phyloP scores from a whole-genome alignment of 805 yeast species.

The Ogataea polymorpha region DNA sequence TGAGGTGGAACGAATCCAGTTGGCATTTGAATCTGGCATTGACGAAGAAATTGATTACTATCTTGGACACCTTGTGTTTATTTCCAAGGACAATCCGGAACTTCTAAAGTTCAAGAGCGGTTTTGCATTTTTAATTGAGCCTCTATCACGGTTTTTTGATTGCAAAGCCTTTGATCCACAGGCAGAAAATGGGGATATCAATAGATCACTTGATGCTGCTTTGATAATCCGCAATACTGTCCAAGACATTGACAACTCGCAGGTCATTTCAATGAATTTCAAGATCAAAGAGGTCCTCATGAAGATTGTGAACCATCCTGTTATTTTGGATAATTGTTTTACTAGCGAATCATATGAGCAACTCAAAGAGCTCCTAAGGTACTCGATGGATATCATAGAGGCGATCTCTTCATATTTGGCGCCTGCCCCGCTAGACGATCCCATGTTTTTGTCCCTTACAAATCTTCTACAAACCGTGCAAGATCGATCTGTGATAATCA shows the following conservation, averaged over 20 bases:
- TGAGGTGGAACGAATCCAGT: constrained; percentile 59
- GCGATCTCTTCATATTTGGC: constrained; percentile 78
- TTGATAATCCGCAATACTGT: constrained; percentile 76
- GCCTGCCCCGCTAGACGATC: constrained; percentile 70
- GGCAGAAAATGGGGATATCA: constrained; percentile 23
- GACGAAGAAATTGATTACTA: constrained; percentile 73
- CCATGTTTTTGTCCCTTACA: constrained; percentile 56
- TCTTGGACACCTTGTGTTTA: constrained; percentile 48
- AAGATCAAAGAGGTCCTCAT: constrained; percentile 38
- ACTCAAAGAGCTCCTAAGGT: constrained; percentile 58
- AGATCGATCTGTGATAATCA: constrained; percentile 69
- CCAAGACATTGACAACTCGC: constrained; percentile 82
- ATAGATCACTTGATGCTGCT: constrained; percentile 44
- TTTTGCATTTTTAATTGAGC: constrained; percentile 40
- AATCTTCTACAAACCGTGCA: constrained; percentile 46
- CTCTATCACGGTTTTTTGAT: constrained; percentile 22
- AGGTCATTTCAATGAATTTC: constrained; percentile 58
- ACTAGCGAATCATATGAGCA: constrained; percentile 31
- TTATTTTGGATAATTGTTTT: constrained; percentile 27
- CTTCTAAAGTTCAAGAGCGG: constrained; percentile 39
- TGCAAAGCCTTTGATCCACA: constrained; percentile 18
- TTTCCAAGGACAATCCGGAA: constrained; percentile 40
- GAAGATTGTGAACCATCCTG: constrained; percentile 39
- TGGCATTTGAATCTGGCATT: constrained; percentile 66
- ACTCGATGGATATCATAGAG: constrained; percentile 77